phyloP scores from a whole-genome alignment of 495 filamentous ascomycete species.

The Elaphomyces granulatus region DNA sequence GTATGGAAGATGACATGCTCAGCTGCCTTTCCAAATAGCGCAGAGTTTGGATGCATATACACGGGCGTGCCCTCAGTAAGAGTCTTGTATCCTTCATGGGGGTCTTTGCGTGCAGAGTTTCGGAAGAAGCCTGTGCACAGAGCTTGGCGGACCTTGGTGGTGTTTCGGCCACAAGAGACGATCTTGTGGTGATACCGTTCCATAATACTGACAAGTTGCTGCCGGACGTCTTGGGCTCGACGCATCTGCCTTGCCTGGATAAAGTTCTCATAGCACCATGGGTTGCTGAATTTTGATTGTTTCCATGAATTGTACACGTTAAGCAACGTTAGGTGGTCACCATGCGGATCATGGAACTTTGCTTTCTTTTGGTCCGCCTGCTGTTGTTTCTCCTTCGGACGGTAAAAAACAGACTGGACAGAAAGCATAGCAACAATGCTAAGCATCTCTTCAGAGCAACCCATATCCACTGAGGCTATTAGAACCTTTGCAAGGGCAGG shows the following conservation, averaged over 20 bases:
- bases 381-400: constrained; percentile 90
- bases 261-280: constrained; percentile 98
- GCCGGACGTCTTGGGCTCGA: constrained; percentile 79
- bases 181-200: constrained; percentile 69
- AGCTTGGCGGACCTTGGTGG: constrained; percentile 76
- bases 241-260: constrained; percentile 82
- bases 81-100: constrained; percentile 92
- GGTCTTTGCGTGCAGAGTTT: constrained; percentile 88
- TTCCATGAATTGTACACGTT: constrained; percentile 98
- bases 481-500: constrained; percentile 80
- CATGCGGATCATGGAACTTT: constrained; percentile 90
- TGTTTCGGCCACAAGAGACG: constrained; percentile 73
- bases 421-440: constrained; percentile 92
- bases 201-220: constrained; percentile 89
- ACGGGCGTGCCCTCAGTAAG: constrained; percentile 90
- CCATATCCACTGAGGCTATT: constrained; percentile 71
- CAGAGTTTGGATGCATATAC: constrained; percentile 80
- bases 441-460: constrained; percentile 87
- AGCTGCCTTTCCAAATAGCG: constrained; percentile 86
- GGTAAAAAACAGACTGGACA: constrained; percentile 73
- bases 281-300: constrained; percentile 56
- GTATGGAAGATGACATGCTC: constrained; percentile 92
- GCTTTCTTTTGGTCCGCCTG: constrained; percentile 96
- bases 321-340: constrained; percentile 85
- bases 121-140: constrained; percentile 92